Conservation (phyloP, 768 basidiomycete genomes). For the Boletus sp. region DNA sequence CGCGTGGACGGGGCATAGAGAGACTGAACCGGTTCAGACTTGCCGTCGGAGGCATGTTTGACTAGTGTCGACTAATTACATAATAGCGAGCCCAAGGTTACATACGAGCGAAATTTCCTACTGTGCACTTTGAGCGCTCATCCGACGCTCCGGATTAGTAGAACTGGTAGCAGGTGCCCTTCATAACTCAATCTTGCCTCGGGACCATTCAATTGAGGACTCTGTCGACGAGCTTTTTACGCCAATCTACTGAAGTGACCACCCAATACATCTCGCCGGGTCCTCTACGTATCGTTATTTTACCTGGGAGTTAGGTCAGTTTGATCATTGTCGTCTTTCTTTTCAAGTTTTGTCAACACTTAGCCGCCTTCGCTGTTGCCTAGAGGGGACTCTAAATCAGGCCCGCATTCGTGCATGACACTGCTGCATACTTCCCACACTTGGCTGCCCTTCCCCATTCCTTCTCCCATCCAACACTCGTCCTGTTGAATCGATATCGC, state of each 20-base stretch:
- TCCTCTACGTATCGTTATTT: neutral
- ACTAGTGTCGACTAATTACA: slow-evolving; percentile 3
- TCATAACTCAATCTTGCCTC: neutral
- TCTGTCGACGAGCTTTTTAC: neutral
- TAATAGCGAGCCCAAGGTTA: slow-evolving; percentile 1
- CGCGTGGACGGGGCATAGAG: slow-evolving; percentile 54
- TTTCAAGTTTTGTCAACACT: neutral
- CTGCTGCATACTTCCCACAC: slow-evolving; percentile 26
- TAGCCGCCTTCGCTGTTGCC: slow-evolving; percentile 3
- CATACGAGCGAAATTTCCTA: neutral
- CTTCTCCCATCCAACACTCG: slow-evolving; percentile 10
- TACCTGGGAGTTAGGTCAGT: slow-evolving; percentile 2
- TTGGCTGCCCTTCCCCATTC: neutral
- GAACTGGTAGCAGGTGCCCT: neutral
- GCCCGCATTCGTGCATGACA: slow-evolving; percentile 7
- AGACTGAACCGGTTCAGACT: neutral
- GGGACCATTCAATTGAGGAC: neutral
- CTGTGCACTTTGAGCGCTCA: neutral
- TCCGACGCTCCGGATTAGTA: neutral
- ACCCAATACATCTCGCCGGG: neutral
- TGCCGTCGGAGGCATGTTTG: neutral
- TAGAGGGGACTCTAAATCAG: slow-evolving; percentile 4
- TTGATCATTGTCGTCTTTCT: neutral
- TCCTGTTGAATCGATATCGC: slow-evolving; percentile 4
- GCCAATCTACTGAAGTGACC: neutral